These are phyloP conservation scores for Trebouxia sp. DNA, from an alignment of 139 green algal species.

Conservation along the genomic window DNA sequence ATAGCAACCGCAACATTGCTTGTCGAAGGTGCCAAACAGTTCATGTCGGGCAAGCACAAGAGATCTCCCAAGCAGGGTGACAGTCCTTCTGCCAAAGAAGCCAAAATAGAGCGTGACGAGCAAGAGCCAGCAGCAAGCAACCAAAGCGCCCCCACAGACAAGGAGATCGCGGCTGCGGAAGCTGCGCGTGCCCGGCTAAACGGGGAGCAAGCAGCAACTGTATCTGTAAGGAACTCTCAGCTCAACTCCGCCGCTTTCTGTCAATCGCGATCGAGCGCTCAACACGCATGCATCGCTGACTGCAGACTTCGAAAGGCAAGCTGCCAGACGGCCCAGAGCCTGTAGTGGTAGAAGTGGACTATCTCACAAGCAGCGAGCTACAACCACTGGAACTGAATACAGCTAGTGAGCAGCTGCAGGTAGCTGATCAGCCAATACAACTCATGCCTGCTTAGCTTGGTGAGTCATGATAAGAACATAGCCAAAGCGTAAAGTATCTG, in stretches of 20 bases:
- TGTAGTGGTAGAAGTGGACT: conserved; percentile 41
- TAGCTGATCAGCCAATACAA: no score
- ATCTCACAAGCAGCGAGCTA: conserved; percentile 37
- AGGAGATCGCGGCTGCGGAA: conserved; percentile 46
- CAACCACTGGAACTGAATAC: conserved; percentile 22
- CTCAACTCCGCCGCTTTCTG: not conserved
- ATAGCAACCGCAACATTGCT: not conserved
- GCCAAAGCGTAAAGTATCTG: not conserved
- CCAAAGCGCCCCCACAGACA: conserved; percentile 27
- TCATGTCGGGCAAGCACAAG: conserved; percentile 14
- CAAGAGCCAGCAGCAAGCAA: not conserved
- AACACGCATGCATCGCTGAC: not conserved
- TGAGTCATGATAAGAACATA: no score
- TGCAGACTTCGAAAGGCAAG: conserved; percentile 29
- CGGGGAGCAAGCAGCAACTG: not conserved
- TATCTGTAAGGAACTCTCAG: not conserved
- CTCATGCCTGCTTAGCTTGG: not conserved
- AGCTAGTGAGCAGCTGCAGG: not conserved
- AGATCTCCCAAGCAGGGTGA: conserved; percentile 17
- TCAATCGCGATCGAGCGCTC: not conserved
- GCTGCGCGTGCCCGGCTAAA: conserved; percentile 43
- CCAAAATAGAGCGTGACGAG: not conserved
- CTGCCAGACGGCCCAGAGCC: conserved; percentile 55
- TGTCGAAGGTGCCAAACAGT: not conserved
- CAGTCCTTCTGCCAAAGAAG: conserved; percentile 12